Percentiles rank a stretch among this genome's conserved stretches.
phyloP scores from a whole-genome alignment of 495 filamentous ascomycete species.

The Xylona heveae region DNA sequence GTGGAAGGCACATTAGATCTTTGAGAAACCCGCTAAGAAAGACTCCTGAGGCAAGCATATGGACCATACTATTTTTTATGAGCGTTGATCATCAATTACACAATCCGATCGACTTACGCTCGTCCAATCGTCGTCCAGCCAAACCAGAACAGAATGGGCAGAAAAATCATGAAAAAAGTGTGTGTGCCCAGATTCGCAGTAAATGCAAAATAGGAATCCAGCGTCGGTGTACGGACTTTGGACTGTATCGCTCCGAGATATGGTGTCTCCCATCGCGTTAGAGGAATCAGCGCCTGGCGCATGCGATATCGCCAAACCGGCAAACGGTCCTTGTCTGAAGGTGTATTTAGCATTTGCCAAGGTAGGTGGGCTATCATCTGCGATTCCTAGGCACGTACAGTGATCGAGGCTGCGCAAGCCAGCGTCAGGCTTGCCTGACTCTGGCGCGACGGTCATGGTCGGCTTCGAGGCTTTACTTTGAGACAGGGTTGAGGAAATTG shows the following conservation, averaged over 20 bases:
- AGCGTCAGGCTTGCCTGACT: slow-evolving; percentile 35
- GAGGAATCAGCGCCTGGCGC: slow-evolving; percentile 60
- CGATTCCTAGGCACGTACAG: slow-evolving; percentile 28
- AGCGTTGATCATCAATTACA: slow-evolving; percentile 3
- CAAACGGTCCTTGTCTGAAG: slow-evolving; percentile 56
- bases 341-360: not conserved
- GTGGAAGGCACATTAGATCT: slow-evolving; percentile 83
- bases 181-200: slow-evolving; percentile 95
- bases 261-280: slow-evolving; percentile 87
- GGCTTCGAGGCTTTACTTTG: too few relatives aligned
- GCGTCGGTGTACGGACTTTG: slow-evolving; percentile 48
- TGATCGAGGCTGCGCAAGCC: slow-evolving; percentile 54
- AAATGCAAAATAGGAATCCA: slow-evolving; percentile 90
- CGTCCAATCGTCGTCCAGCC: slow-evolving; percentile 62
- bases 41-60: slow-evolving; percentile 72
- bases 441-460: too few relatives aligned
- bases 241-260: slow-evolving; percentile 75
- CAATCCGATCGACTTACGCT: slow-evolving; percentile 33
- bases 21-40: slow-evolving; percentile 90
- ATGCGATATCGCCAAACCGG: slow-evolving; percentile 77
- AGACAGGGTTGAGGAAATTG: too few relatives aligned
- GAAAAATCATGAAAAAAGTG: slow-evolving; percentile 90
- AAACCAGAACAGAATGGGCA: slow-evolving; percentile 93
- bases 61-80: slow-evolving; percentile 50
- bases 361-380: not conserved